These are phyloP conservation scores for Coemansia sp. DNA, from an alignment of 371 early-diverging fungal species.

Conservation along the genomic window DNA sequence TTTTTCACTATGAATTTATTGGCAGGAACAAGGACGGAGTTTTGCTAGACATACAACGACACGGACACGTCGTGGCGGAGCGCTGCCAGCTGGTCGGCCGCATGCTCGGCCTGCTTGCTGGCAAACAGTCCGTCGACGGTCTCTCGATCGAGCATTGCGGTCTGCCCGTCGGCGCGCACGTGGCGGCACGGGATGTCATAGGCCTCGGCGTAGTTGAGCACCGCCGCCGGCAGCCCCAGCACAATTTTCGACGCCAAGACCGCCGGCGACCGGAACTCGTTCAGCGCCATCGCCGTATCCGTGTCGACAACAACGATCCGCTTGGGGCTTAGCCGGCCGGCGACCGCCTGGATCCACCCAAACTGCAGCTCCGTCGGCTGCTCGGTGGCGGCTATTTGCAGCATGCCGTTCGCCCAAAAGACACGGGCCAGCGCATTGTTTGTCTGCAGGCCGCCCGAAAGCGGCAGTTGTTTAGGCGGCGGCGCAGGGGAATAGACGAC, in stretches of 20 bases:
- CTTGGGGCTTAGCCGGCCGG: conserved; percentile 6
- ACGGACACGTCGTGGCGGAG: conserved; percentile 16
- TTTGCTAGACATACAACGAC: conserved; percentile 28
- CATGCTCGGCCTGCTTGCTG: neutral
- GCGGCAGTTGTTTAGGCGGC: conserved; percentile 6
- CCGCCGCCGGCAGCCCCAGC: conserved; percentile 39
- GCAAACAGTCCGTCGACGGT: conserved; percentile 26
- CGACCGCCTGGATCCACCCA: conserved; percentile 34
- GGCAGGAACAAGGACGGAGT: neutral
- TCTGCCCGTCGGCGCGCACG: conserved; percentile 3
- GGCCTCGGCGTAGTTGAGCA: conserved; percentile 35
- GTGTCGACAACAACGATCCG: conserved; percentile 33
- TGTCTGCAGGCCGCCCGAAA: conserved; percentile 7
- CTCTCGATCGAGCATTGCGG: neutral
- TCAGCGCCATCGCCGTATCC: neutral
- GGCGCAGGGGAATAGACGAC: conserved; percentile 27
- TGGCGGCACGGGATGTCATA: conserved; percentile 28
- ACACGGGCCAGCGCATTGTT: conserved; percentile 25
- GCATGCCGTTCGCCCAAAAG: neutral
- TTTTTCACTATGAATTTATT: neutral
- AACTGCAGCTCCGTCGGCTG: conserved; percentile 35
- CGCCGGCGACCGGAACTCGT: conserved; percentile 34
- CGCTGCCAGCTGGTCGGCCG: neutral
- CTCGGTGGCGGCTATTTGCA: conserved; percentile 9
- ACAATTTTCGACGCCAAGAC: conserved; percentile 35